A percentile compares a stretch with the other conserved stretches of the same genome.
These are phyloP conservation scores for Ophiostoma triangulosporum DNA, from an alignment of 2,329 filamentous ascomycete species.

Conservation along the genomic window DNA sequence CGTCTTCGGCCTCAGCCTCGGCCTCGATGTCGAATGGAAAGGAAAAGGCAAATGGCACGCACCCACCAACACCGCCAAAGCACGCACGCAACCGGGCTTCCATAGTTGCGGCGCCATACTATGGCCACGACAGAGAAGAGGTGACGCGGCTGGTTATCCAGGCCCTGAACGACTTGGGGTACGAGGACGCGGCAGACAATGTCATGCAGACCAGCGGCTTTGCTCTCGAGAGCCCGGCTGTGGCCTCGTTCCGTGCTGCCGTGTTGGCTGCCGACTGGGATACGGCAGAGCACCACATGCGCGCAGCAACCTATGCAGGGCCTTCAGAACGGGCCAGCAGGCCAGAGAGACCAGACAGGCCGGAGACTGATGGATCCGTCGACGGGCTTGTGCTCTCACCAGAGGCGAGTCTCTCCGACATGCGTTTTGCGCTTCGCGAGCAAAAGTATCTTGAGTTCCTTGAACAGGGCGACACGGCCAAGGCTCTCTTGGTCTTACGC, in stretches of 20 bases:
- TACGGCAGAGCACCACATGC: constrained; percentile 61
- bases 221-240: constrained; percentile 71
- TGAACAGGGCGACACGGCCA: constrained; percentile 58
- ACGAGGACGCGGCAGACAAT: constrained; percentile 59
- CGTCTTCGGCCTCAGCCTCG: neutral
- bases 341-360: neutral
- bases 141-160: constrained; percentile 88
- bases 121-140: constrained; percentile 82
- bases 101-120: constrained; percentile 39
- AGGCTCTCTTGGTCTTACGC: constrained; percentile 70
- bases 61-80: neutral
- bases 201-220: constrained; percentile 74
- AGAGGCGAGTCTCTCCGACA: constrained; percentile 60
- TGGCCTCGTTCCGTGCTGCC: constrained; percentile 72
- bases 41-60: constrained; percentile 1
- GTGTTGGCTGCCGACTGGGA: constrained; percentile 71
- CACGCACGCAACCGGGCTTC: neutral
- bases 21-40: constrained; percentile 18
- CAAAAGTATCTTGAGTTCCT: constrained; percentile 92
- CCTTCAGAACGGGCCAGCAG: neutral
- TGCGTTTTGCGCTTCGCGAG: constrained; percentile 79
- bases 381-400: constrained; percentile 39
- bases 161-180: constrained; percentile 77
- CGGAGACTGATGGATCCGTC: neutral
- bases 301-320: neutral